Conservation (phyloP, 495 filamentous ascomycete genomes). For the Tricharina praecox region DNA sequence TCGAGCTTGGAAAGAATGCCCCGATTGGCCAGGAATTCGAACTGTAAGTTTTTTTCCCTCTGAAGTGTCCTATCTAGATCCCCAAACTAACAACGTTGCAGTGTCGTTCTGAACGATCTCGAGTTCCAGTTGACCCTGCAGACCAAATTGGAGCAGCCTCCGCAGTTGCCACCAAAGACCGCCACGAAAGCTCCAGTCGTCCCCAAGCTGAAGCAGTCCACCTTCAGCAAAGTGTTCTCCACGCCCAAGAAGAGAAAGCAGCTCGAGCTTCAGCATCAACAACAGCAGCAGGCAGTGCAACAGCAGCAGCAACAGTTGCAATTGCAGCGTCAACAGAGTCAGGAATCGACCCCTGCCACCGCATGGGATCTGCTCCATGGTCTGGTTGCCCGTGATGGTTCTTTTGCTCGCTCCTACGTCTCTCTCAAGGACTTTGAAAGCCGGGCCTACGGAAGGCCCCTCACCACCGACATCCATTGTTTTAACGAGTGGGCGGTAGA, state of each 20-base stretch:
- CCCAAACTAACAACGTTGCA: constrained; percentile 6
- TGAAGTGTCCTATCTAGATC: constrained; percentile 7
- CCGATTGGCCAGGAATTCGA: constrained; percentile 98
- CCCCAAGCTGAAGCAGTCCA: constrained; percentile 50
- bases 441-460: constrained; percentile 67
- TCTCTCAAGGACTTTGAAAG: constrained; percentile 82
- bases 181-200: constrained; percentile 36
- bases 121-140: constrained; percentile 96
- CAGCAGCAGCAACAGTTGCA: constrained; percentile 70
- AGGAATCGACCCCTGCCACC: constrained; percentile 43
- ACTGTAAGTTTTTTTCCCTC: constrained; percentile 34
- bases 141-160: constrained; percentile 75
- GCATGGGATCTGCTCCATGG: constrained; percentile 78
- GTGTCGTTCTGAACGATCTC: constrained; percentile 80
- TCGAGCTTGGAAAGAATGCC: constrained; percentile 80
- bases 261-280: constrained; percentile 52
- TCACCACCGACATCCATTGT: constrained; percentile 71
- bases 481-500: constrained; percentile 98
- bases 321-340: constrained; percentile 47
- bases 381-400: constrained; percentile 74
- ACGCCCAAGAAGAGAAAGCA: constrained; percentile 92
- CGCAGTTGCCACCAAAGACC: constrained; percentile 35
- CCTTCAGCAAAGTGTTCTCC: constrained; percentile 81
- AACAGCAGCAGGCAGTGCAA: constrained; percentile 29
- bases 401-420: constrained; percentile 82